Base-by-base conservation (phyloP, 2,329 filamentous ascomycete genomes). In the Sphaerostilbella broomeana region DNA sequence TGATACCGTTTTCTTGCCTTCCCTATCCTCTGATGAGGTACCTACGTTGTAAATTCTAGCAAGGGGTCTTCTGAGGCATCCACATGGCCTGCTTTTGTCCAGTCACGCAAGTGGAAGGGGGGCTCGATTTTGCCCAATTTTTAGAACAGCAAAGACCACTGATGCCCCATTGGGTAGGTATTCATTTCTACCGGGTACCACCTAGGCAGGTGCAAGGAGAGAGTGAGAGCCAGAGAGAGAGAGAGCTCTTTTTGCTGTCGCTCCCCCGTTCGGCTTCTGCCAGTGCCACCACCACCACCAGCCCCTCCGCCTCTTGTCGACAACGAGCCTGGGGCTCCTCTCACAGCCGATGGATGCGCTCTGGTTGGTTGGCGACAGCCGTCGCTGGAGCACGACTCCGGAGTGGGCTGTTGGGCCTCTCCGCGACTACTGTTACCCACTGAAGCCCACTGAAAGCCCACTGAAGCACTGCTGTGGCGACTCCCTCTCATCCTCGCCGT, bases 291-390 rank as follows among this genome's bases (percentile, higher is more conserved):
- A 31, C 22, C 18, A 28, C 17, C 27, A 30, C 27, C 15, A 6
- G 18, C 17, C 35, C 7, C 17, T 13, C 17, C 12, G 18, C 9
- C 27, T n/a, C n/a, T n/a, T n/a, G n/a, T n/a, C n/a, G n/a, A n/a
- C n/a, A n/a, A n/a, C n/a, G n/a, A n/a, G n/a, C n/a, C n/a, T n/a
- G n/a, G n/a, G n/a, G n/a, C n/a, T n/a, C n/a, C n/a, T n/a, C n/a
- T n/a, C n/a, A n/a, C n/a, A n/a, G n/a, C n/a, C n/a, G n/a, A n/a
- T n/a, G n/a, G n/a, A n/a, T n/a, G n/a, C n/a, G n/a, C n/a, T n/a
- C n/a, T n/a, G n/a, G n/a, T n/a, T n/a, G n/a, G n/a, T 26, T 13
- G 19, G 40, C 35, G 35, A 42, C 34, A 42, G 40, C 40, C 40
- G 40, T 24, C 6, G 12, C 35, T 35, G 22, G 22, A 19, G 29